These are phyloP conservation scores for Candida boidinii DNA, from an alignment of 805 yeast species.

Conservation along the genomic window DNA sequence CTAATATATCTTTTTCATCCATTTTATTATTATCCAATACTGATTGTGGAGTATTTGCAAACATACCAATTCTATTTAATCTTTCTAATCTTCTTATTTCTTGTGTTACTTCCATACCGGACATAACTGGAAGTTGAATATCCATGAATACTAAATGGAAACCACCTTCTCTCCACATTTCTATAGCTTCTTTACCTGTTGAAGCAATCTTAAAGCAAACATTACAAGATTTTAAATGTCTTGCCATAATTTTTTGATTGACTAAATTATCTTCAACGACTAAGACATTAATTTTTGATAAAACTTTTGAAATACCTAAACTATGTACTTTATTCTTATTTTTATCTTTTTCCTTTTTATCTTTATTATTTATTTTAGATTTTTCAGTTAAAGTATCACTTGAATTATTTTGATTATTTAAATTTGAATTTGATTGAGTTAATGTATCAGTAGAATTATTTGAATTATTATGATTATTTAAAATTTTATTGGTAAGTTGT, in stretches of 20 bases:
- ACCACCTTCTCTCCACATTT: conserved; percentile 91
- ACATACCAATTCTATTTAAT: conserved; percentile 68
- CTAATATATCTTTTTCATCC: conserved; percentile 44
- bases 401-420: too few relatives aligned
- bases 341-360: too few relatives aligned
- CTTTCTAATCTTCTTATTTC: conserved; percentile 83
- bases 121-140: conserved; percentile 90
- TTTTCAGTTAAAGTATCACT: too few relatives aligned
- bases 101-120: conserved; percentile 92
- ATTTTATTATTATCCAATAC: conserved; percentile 6
- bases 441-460: too few relatives aligned
- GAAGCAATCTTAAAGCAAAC: conserved; percentile 82
- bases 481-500: too few relatives aligned
- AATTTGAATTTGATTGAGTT: too few relatives aligned
- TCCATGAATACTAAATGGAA: conserved; percentile 95
- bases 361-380: too few relatives aligned
- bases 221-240: conserved; percentile 76
- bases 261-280: conserved; percentile 96
- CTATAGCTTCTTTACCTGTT: conserved; percentile 92
- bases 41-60: conserved; percentile 13
- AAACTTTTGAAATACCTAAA: conserved; percentile 53
- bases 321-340: too few relatives aligned
- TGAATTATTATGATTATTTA: too few relatives aligned
- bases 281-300: conserved; percentile 83
- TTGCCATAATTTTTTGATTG: conserved; percentile 85